phyloP scores from a whole-genome alignment of 140 eudicot species.

The Cichorium intybus region DNA sequence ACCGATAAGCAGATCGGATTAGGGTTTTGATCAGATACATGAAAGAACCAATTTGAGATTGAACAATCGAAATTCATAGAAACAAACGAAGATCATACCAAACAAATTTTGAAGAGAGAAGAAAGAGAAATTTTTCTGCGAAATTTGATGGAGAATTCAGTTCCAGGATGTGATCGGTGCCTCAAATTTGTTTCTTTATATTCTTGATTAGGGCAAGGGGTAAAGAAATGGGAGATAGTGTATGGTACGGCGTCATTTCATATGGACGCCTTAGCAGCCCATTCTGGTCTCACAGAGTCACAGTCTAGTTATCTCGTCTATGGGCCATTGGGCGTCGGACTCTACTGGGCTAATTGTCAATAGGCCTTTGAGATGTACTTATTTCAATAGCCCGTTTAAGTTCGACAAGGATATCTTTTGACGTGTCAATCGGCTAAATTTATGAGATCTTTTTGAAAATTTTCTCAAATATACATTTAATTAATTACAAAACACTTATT shows the following conservation, averaged over 20 bases:
- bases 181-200: conserved; percentile 9
- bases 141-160: conserved; percentile 10
- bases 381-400: background rate
- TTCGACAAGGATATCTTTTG: no score
- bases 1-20: conserved; percentile 20
- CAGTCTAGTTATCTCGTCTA: background rate
- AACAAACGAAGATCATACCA: conserved; percentile 9
- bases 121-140: background rate
- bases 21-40: conserved; percentile 10
- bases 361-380: no score
- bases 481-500: no score
- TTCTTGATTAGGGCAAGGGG: conserved; percentile 10
- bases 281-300: background rate
- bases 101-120: background rate
- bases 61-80: background rate
- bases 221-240: background rate
- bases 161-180: conserved; percentile 17
- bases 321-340: no score
- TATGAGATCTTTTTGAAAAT: no score
- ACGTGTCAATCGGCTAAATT: no score
- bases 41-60: background rate
- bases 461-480: no score
- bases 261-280: background rate
- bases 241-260: conserved; percentile 1
- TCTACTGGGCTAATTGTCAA: no score